Base-by-base conservation (phyloP, 305 asterid genomes). In the Solanum chacoense region DNA sequence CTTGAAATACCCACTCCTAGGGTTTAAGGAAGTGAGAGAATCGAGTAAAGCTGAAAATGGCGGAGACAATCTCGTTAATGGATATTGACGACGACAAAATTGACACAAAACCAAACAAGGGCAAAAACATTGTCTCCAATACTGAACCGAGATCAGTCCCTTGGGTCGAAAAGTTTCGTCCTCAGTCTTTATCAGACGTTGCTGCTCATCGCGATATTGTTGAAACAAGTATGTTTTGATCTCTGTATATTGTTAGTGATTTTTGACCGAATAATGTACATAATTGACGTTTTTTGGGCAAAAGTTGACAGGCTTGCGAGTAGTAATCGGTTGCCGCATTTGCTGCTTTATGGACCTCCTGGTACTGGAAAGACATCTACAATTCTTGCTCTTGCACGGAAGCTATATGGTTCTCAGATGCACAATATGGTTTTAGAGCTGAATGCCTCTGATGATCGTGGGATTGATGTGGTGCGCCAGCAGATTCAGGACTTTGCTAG, bases 341-440 rank as follows among this genome's bases (percentile, higher is more conserved):
- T 97, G 94, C 94, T 97, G 80, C 94, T 97, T 72, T 97, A 97
- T 87, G 99, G 99, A 71, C 99, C 99, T 16, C 99, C 99, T 5
- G 99, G 99, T 71, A 97, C 99, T 1, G 99, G 99, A 92, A 97
- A 97, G 93, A 97, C 99, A 26, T 96, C 99, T 40, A 97, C 99
- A 0, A 91, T 97, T 90, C 91, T 97, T 90, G 99, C 99, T 28
- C 84, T 97, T 93, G 98, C 99, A 18, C 92, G 99, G 89, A 96
- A 97, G 92, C 94, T 97, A 69, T 97, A 95, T 75, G 98, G 98
- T 14, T 90, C 92, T 26, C 94, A 97, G 94, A 38, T 95, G 97
- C 95, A 93, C 37, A 96, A 95, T 89, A 97, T 96, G 99, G 98
- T 96, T 87, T 91, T 97, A 90, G 99, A 97, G 94, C 93, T 97